These are phyloP conservation scores for Hibiscus syriacus DNA, from an alignment of 345 rosid genomes.

Conservation along the genomic window DNA sequence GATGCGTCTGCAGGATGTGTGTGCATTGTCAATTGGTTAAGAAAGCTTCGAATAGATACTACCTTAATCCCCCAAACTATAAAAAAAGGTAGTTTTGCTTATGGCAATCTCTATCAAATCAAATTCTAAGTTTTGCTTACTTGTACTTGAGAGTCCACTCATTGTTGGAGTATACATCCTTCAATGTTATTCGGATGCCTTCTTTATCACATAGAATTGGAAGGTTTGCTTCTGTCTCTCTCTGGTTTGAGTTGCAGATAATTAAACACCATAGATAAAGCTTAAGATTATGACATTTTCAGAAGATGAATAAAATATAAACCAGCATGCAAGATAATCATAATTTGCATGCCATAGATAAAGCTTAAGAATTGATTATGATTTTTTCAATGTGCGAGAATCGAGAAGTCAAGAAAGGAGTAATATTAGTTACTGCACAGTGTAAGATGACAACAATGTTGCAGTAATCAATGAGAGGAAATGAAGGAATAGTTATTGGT, in stretches of 20 bases:
- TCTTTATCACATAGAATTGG: constrained; percentile 52
- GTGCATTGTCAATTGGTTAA: too few species aligned
- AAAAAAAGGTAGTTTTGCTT: too few species aligned
- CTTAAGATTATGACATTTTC: neutral
- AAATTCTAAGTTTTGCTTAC: constrained; percentile 25
- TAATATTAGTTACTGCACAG: constrained; percentile 16
- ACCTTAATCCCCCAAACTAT: too few species aligned
- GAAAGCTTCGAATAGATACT: too few species aligned
- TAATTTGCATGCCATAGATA: too few species aligned
- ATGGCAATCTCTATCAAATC: too few species aligned
- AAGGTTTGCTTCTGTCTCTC: constrained; percentile 68
- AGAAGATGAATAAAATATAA: neutral
- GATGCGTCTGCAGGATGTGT: too few species aligned
- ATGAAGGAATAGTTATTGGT: constrained; percentile 16
- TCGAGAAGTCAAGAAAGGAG: constrained; percentile 21
- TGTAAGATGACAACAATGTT: constrained; percentile 17
- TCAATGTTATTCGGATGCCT: constrained; percentile 45
- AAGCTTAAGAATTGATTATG: too few species aligned
- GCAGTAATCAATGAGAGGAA: constrained; percentile 16
- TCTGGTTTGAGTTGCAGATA: constrained; percentile 33
- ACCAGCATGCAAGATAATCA: neutral
- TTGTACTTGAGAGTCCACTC: constrained; percentile 61
- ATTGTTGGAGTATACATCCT: constrained; percentile 34
- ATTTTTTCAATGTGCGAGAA: constrained; percentile 9
- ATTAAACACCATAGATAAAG: neutral